Percentiles rank a stretch among this genome's conserved stretches.
These are phyloP conservation scores for Russula vinacea DNA, from an alignment of 768 basidiomycete genomes.

Conservation along the genomic window DNA sequence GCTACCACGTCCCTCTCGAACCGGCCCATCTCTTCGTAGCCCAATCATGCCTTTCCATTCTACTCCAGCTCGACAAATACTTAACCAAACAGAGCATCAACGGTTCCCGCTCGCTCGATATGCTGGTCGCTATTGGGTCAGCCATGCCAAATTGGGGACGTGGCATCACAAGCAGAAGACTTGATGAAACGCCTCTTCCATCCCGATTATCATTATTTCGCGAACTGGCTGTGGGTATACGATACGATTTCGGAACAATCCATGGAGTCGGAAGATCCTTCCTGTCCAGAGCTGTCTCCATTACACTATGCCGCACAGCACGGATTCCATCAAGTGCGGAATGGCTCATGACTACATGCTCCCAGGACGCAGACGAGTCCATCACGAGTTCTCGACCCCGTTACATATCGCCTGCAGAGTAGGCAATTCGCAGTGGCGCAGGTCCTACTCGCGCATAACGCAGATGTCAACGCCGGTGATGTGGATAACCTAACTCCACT, in stretches of 20 bases:
- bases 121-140: slow-evolving; percentile 2
- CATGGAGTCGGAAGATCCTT: too few relatives aligned
- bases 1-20: too few relatives aligned
- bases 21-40: too few relatives aligned
- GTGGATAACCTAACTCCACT: too few relatives aligned
- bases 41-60: too few relatives aligned
- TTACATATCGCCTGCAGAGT: neutral
- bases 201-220: too few relatives aligned
- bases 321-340: neutral
- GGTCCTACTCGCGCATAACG: neutral
- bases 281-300: neutral
- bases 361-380: neutral
- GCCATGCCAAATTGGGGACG: neutral
- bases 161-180: neutral
- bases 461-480: neutral
- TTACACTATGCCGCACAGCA: neutral
- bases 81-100: neutral
- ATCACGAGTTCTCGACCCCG: neutral
- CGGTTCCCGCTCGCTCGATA: neutral
- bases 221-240: neutral
- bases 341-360: neutral
- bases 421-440: neutral
- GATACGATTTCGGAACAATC: neutral
- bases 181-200: too few relatives aligned
- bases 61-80: neutral